Evolutionary conservation across 1,284 basidiomycete species (phyloP).

Genomic region (Trametes sp.): DNA sequence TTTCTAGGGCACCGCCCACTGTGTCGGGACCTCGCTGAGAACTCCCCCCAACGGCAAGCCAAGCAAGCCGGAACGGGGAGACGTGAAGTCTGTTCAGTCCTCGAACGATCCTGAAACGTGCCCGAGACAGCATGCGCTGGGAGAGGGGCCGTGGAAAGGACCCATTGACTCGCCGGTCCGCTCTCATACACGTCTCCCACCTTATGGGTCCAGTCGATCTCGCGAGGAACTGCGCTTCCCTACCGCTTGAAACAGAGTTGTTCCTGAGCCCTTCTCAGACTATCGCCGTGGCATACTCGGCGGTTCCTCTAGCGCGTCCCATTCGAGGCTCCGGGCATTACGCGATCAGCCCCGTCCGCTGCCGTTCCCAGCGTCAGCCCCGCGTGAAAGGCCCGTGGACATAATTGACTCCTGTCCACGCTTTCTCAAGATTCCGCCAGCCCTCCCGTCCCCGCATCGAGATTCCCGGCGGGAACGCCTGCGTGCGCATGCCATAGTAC

Average conservation of each 20-base stretch:
- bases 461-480: slow-evolving; percentile 34
- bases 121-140: slow-evolving; percentile 31
- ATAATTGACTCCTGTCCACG: slow-evolving; percentile 34
- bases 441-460: slow-evolving; percentile 29
- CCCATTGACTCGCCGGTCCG: slow-evolving; percentile 29
- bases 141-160: slow-evolving; percentile 33
- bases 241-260: slow-evolving; percentile 38
- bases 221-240: slow-evolving; percentile 33
- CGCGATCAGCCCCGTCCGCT: slow-evolving; percentile 29
- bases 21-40: slow-evolving; percentile 33
- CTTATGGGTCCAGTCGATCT: slow-evolving; percentile 35
- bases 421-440: slow-evolving; percentile 32
- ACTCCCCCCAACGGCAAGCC: slow-evolving; percentile 33
- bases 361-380: slow-evolving; percentile 29
- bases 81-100: slow-evolving; percentile 33
- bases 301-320: slow-evolving; percentile 17
- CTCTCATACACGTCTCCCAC: slow-evolving; percentile 32
- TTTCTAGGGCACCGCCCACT: slow-evolving; percentile 27
- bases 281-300: slow-evolving; percentile 29
- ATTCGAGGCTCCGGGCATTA: slow-evolving; percentile 32
- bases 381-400: slow-evolving; percentile 32
- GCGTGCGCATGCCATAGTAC: slow-evolving; percentile 27
- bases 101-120: slow-evolving; percentile 33
- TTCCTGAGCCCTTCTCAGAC: slow-evolving; percentile 33
- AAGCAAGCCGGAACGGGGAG: slow-evolving; percentile 35